A percentile compares a stretch with the other conserved stretches of the same genome.
Conservation (phyloP, 2,329 filamentous ascomycete species). For the Stemphylium beticola region DNA sequence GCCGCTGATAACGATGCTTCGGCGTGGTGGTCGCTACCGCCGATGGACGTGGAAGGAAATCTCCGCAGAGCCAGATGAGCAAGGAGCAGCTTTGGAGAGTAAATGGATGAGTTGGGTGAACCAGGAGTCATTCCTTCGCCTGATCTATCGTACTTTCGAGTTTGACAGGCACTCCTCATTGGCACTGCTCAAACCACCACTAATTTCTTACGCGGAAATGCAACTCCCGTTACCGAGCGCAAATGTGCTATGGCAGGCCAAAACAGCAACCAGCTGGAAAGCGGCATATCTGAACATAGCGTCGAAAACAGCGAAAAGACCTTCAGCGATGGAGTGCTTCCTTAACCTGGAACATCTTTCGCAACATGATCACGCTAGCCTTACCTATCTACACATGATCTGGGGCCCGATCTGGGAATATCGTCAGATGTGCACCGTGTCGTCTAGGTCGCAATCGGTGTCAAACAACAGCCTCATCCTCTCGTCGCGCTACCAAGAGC, state of each 20-base stretch:
- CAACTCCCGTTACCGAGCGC: slow-evolving; percentile 69
- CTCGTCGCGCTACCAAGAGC: slow-evolving; percentile 57
- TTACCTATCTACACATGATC: slow-evolving; percentile 68
- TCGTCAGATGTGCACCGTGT: slow-evolving; percentile 64
- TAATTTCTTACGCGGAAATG: slow-evolving; percentile 73
- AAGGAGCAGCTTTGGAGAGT: slow-evolving; percentile 62
- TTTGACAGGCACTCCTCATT: slow-evolving; percentile 73
- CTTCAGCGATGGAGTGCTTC: slow-evolving; percentile 40
- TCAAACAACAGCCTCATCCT: slow-evolving; percentile 47
- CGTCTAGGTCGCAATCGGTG: slow-evolving; percentile 49
- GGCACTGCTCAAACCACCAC: slow-evolving; percentile 67
- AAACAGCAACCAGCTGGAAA: slow-evolving; percentile 70
- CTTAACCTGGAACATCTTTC: slow-evolving; percentile 32
- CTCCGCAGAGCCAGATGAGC: slow-evolving; percentile 60
- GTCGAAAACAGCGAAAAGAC: slow-evolving; percentile 19
- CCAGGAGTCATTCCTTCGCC: slow-evolving; percentile 71
- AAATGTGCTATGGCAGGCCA: slow-evolving; percentile 69
- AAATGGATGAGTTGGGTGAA: slow-evolving; percentile 72
- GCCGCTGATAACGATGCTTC: slow-evolving; percentile 62
- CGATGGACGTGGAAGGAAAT: slow-evolving; percentile 61
- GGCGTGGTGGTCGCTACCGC: slow-evolving; percentile 65
- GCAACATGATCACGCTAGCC: slow-evolving; percentile 50
- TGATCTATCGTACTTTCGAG: slow-evolving; percentile 69
- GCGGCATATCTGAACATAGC: slow-evolving; percentile 57
- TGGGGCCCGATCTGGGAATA: slow-evolving; percentile 72